Evolutionary conservation across 2,329 filamentous ascomycete species (phyloP).

Genomic region (Paramyrothecium sp.): DNA sequence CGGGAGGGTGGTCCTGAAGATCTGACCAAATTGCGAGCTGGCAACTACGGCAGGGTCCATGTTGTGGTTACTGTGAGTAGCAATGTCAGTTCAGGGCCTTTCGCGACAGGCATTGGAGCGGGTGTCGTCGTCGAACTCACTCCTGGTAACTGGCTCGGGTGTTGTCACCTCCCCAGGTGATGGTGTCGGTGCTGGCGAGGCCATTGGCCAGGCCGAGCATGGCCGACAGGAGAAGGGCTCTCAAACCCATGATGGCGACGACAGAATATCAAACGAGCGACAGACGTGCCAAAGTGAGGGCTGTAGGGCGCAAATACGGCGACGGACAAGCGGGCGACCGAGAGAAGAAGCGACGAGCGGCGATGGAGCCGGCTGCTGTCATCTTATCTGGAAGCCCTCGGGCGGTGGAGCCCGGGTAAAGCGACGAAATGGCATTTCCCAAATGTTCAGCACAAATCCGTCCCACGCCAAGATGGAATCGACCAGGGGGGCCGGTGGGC

Average conservation of each 20-base stretch:
- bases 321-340: neutral
- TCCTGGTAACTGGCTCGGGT: conserved; percentile 51
- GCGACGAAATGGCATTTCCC: neutral
- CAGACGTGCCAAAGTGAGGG: neutral
- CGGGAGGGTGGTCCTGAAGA: conserved; percentile 51
- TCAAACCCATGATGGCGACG: conserved; percentile 19
- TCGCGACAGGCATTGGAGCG: neutral
- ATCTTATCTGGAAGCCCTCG: neutral
- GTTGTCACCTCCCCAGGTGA: conserved; percentile 60
- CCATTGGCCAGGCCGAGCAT: conserved; percentile 30
- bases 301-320: neutral
- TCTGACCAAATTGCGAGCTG: conserved; percentile 52
- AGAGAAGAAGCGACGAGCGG: neutral
- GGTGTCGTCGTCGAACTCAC: conserved; percentile 30
- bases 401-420: neutral
- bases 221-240: conserved; percentile 26
- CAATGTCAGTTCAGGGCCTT: neutral
- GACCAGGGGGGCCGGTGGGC: neutral
- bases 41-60: conserved; percentile 59
- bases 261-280: neutral
- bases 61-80: conserved; percentile 50
- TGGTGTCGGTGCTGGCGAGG: conserved; percentile 49
- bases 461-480: neutral
- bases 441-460: neutral
- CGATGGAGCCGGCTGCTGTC: neutral